phyloP scores from a whole-genome alignment of 2,329 filamentous ascomycete species.

The Ophiosphaerella narmari region DNA sequence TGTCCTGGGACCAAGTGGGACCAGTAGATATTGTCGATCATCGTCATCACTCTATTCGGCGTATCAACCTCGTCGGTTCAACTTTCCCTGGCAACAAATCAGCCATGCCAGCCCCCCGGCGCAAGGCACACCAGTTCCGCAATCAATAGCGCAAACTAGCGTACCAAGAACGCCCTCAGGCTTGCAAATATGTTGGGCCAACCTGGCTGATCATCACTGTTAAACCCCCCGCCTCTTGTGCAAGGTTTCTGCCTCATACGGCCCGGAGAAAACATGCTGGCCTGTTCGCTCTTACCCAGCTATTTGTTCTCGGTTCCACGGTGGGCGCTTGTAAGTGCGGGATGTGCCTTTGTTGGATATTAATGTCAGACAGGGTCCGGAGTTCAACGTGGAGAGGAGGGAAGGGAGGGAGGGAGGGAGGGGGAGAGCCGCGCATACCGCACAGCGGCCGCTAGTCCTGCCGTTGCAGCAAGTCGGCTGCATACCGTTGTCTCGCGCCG shows the following conservation, averaged over 20 bases:
- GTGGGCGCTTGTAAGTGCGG: not conserved
- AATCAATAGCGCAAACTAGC: too few relatives aligned
- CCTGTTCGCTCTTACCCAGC: not conserved
- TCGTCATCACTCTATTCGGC: not conserved
- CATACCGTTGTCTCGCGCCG: constrained; percentile 5
- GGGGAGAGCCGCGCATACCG: not conserved
- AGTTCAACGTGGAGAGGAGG: not conserved
- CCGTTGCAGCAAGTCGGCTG: constrained; percentile 9
- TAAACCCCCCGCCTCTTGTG: not conserved
- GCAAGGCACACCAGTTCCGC: too few relatives aligned
- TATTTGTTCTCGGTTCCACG: not conserved
- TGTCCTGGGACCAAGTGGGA: not conserved
- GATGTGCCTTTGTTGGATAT: constrained; percentile 9
- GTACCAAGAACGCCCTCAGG: too few relatives aligned
- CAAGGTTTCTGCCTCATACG: not conserved
- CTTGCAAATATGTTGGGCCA: too few relatives aligned
- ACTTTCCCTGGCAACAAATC: not conserved
- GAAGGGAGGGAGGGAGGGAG: too few relatives aligned
- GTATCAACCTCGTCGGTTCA: not conserved
- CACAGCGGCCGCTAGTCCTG: constrained; percentile 3
- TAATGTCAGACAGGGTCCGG: not conserved
- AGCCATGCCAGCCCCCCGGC: too few relatives aligned
- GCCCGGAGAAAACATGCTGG: not conserved
- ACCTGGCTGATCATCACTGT: too few relatives aligned
- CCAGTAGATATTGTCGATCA: constrained; percentile 6